A percentile compares a stretch with the other conserved stretches of the same genome.
Conservation (phyloP, 1,284 basidiomycete species). For the Cutaneotrichosporon sp. region DNA sequence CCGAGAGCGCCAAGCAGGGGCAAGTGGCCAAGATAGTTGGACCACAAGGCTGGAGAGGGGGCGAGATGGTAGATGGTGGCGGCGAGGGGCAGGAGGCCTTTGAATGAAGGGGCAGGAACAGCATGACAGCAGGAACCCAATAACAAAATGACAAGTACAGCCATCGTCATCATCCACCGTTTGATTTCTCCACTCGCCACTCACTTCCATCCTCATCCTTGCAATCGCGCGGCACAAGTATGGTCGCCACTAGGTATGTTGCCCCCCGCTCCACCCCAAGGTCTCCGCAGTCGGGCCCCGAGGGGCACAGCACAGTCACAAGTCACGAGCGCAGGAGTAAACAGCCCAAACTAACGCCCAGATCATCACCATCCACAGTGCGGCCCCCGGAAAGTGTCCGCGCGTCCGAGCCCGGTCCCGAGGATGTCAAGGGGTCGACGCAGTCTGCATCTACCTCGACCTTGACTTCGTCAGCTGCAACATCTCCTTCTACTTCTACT, state of each 20-base stretch:
- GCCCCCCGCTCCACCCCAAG: neutral
- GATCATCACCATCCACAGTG: neutral
- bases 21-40: too few relatives aligned
- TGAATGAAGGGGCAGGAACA: too few relatives aligned
- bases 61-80: too few relatives aligned
- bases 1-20: too few relatives aligned
- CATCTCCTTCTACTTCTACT: too few relatives aligned
- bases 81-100: too few relatives aligned
- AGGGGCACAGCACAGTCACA: too few relatives aligned
- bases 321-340: neutral
- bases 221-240: neutral
- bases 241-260: conserved; percentile 1
- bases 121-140: too few relatives aligned
- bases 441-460: neutral
- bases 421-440: too few relatives aligned
- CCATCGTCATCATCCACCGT: neutral
- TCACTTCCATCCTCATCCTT: neutral
- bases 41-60: too few relatives aligned
- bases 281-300: too few relatives aligned
- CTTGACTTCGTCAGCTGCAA: neutral
- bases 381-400: neutral
- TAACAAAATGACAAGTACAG: neutral
- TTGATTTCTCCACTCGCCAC: neutral
- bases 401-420: neutral
- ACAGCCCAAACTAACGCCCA: neutral